Base-by-base conservation (phyloP, 495 filamentous ascomycete genomes). In the Aspergillus cavernicola region DNA sequence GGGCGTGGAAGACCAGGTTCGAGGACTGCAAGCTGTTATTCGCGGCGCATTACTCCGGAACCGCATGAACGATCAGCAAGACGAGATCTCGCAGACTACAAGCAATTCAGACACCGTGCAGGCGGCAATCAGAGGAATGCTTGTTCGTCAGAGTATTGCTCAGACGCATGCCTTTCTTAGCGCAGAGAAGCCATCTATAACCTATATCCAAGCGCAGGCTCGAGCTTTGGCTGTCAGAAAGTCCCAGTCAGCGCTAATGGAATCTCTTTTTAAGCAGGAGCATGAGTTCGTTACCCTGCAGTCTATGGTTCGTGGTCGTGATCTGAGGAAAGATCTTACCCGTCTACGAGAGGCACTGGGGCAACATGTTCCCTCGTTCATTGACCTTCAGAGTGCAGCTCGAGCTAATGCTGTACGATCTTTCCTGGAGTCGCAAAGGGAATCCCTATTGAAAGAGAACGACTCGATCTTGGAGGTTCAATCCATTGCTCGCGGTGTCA, bases 21-120 rank as follows among this genome's bases (percentile, higher is more conserved):
- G 67, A 38, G 69, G 75, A 50, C 76, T 96, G n/a, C 91, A 96
- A 71, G 86, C 61, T 22, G 29, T 48, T 20, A 60, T 79, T 59
- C 73, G 80, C 60, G 84, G 50, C 2, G 44, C 44, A 19, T 31
- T 58, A n/a, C 80, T 20, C 36, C 79, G 85, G 12, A 72, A 73
- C 57, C 68, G 68, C 36, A 50, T 86, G 42, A 52, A 53, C 36
- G 66, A 62, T 15, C 83, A 88, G 60, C 68, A 80, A 29, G 68
- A 77, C 19, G 74, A 84, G 39, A 64, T 74, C 9, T 50, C 67
- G 20, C 37, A 70, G 32, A 57, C 56, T 22, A 59, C 57, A 33
- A 57, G 43, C 16, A 48, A 45, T 8, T 55, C 75, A 3, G 61
- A 60, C 29, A 60, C 56, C n/a, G 50, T 79, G 33, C 75, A 78